Percentiles rank a stretch among this genome's conserved stretches.
Conservation (phyloP, 768 basidiomycete genomes). For the Termitomyces heimii region DNA sequence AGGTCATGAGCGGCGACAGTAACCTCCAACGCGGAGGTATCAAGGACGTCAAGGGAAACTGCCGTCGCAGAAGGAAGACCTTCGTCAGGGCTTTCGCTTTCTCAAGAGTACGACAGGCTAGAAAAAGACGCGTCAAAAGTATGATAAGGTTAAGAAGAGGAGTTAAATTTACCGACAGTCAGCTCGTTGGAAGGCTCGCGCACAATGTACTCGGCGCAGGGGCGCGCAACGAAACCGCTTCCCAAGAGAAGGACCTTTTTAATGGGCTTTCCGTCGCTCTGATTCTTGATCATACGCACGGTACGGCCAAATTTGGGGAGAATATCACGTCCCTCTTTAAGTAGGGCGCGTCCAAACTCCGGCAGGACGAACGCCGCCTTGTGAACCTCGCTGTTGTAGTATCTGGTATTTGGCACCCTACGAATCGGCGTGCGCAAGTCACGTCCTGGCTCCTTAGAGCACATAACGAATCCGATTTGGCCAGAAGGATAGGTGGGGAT, state of each 20-base stretch:
- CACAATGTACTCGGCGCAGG: conserved; percentile 92
- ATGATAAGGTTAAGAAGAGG: neutral
- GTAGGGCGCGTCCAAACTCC: conserved; percentile 76
- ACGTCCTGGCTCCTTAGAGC: conserved; percentile 68
- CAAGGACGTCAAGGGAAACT: conserved; percentile 76
- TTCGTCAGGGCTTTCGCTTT: conserved; percentile 65
- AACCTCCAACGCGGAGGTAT: conserved; percentile 66
- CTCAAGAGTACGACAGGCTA: conserved; percentile 84
- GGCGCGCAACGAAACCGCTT: conserved; percentile 91
- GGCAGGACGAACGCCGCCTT: conserved; percentile 82
- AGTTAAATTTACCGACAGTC: conserved; percentile 61
- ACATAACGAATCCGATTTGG: conserved; percentile 92
- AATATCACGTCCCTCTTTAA: conserved; percentile 70
- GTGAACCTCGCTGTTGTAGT: conserved; percentile 86
- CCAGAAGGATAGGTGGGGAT: conserved; percentile 99
- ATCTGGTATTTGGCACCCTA: conserved; percentile 62
- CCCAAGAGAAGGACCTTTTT: conserved; percentile 86
- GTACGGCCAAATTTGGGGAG: conserved; percentile 71
- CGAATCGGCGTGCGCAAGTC: conserved; percentile 72
- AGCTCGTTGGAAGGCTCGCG: conserved; percentile 76
- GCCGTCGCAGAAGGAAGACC: conserved; percentile 67
- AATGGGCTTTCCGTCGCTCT: conserved; percentile 29
- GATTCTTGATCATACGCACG: conserved; percentile 35
- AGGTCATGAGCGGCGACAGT: conserved; percentile 84
- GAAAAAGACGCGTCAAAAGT: neutral